These are phyloP conservation scores for Picocystis sp. DNA, from an alignment of 163 green algal species.

Conservation along the genomic window DNA sequence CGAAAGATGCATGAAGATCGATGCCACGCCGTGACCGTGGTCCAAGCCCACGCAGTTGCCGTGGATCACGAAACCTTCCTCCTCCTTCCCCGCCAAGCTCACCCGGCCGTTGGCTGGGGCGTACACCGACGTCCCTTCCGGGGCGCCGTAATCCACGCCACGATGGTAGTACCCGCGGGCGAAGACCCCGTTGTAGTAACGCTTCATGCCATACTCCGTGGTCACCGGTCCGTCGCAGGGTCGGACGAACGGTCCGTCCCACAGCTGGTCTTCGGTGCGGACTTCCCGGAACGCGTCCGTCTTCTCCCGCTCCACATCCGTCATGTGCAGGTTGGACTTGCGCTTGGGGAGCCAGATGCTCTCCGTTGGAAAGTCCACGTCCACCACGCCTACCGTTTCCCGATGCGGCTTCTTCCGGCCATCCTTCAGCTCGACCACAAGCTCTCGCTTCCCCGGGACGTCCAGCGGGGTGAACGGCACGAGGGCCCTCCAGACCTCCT, in stretches of 20 bases:
- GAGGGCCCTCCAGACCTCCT: too few relatives aligned
- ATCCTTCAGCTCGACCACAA: conserved; percentile 11
- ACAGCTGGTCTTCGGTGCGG: conserved; percentile 15
- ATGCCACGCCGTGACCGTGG: conserved; percentile 22
- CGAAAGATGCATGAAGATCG: conserved; percentile 21
- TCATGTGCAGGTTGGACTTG: conserved; percentile 12
- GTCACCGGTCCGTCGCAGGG: conserved; percentile 16
- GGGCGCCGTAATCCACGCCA: conserved; percentile 24
- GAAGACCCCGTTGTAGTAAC: conserved; percentile 30
- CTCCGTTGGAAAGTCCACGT: conserved; percentile 13
- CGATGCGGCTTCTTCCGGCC: conserved; percentile 12
- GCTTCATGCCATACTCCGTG: conserved; percentile 20
- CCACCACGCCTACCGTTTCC: conserved; percentile 3
- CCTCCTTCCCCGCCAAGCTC: conserved; percentile 14
- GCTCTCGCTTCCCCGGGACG: too few relatives aligned
- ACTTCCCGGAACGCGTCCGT: conserved; percentile 3
- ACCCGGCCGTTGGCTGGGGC: conserved; percentile 13
- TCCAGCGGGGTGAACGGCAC: too few relatives aligned
- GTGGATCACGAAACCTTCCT: conserved; percentile 21
- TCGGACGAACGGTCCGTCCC: conserved; percentile 11
- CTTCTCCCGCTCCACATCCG: conserved; percentile 7
- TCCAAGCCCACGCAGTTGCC: conserved; percentile 27
- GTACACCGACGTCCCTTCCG: conserved; percentile 13
- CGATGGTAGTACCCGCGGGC: conserved; percentile 23
- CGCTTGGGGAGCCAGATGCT: conserved; percentile 15